These are phyloP conservation scores for Tubosaeta sp. DNA, from an alignment of 768 basidiomycete genomes.

Conservation along the genomic window DNA sequence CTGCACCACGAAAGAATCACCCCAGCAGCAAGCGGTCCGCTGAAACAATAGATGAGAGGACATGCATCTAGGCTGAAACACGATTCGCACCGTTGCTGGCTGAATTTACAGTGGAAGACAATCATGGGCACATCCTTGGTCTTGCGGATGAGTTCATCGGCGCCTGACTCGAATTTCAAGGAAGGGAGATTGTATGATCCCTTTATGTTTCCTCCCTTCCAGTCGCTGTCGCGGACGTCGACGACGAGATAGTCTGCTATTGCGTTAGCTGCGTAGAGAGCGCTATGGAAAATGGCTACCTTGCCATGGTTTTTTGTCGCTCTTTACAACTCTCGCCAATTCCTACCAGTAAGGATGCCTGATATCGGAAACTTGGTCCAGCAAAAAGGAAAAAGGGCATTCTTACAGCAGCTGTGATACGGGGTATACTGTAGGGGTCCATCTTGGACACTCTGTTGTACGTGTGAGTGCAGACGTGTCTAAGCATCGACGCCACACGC, in stretches of 20 bases:
- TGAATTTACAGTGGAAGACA: constrained; percentile 76
- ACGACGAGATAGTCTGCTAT: constrained; percentile 63
- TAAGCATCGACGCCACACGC: constrained; percentile 7
- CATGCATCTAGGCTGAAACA: neutral
- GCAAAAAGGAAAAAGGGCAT: neutral
- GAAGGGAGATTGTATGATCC: constrained; percentile 62
- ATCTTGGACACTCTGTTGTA: constrained; percentile 12
- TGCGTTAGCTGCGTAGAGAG: neutral
- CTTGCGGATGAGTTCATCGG: constrained; percentile 55
- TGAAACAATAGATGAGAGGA: constrained; percentile 24
- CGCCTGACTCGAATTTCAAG: constrained; percentile 47
- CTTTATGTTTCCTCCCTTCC: constrained; percentile 73
- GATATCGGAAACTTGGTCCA: constrained; percentile 10
- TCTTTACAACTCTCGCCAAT: constrained; percentile 66
- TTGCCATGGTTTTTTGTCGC: constrained; percentile 50
- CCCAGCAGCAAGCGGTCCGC: constrained; percentile 75
- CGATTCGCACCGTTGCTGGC: constrained; percentile 65
- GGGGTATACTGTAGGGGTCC: constrained; percentile 13
- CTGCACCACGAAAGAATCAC: constrained; percentile 35
- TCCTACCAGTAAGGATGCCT: constrained; percentile 41
- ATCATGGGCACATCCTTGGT: constrained; percentile 59
- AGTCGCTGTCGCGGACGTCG: constrained; percentile 85
- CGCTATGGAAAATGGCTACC: constrained; percentile 9
- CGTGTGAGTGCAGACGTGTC: constrained; percentile 1
- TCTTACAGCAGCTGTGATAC: constrained; percentile 20